Base-by-base conservation (phyloP, 2,329 filamentous ascomycete genomes). In the Nemania sp. region DNA sequence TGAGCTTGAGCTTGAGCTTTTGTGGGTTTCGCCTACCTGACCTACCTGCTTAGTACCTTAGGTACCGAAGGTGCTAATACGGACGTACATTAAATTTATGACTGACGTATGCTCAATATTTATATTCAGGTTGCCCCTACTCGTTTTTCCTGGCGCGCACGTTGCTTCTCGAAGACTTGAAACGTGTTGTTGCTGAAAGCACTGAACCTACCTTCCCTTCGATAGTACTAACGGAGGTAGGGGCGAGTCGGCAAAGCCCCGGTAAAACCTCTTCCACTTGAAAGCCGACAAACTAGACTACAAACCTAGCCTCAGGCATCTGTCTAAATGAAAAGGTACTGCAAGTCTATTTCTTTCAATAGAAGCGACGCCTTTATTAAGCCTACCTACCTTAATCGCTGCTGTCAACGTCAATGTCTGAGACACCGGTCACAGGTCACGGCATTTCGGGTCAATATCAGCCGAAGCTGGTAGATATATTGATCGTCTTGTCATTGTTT, bases 241-340 rank as follows among this genome's bases (percentile, higher is more conserved):
- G 4, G 52, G n/a, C 18, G 27, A 26, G 58, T 59, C 59, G 67
- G 63, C 58, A 69, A 63, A 59, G 58, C 58, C 59, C 59, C 67
- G 63, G 67, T 54, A 63, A 61, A 66, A 60, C 58, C 43, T 56
- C 35, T 26, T 35, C 32, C 8, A 41, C 47, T 53, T 26, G 27
- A 1, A 32, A 51, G 15, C 5, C 5, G 6, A 7, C 5, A 24
- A 51, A 26, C 22, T 27, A 47, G 8, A 32, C 8, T 32, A 11
- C 51, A 18, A n/a, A n/a, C n/a, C n/a, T 32, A n/a, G 13, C 32
- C 24, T n/a, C 20, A 26, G 45, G 7, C 26, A 43, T 15, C 11
- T 13, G 41, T n/a, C 41, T 43, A 49, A 4, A 18, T 47, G 5
- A 22, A 18, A 22, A n/a, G 22, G 45, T n/a, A n/a, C 41, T 29